Conservation (phyloP, 148 eudicot species). For the Camellia sinensis region DNA sequence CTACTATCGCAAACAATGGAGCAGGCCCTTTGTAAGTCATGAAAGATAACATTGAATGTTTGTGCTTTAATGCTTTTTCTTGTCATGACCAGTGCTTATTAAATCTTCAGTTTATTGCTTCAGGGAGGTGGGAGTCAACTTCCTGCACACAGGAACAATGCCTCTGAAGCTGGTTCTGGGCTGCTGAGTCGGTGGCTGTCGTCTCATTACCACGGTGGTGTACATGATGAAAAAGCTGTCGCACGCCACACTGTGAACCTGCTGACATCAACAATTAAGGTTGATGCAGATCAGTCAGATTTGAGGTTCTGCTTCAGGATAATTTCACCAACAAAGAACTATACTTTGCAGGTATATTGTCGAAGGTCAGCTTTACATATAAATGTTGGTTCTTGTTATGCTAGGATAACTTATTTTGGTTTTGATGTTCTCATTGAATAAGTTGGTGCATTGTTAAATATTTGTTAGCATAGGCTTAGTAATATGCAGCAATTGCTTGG, state of each 20-base stretch:
- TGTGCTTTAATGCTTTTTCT: neutral
- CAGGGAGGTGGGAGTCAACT: conserved; percentile 38
- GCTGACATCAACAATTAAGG: conserved; percentile 84
- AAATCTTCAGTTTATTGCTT: conserved; percentile 10
- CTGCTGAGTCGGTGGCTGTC: conserved; percentile 84
- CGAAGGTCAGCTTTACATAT: conserved; percentile 16
- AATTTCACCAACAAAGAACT: conserved; percentile 85
- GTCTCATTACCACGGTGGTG: conserved; percentile 69
- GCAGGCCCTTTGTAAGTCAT: conserved; percentile 66
- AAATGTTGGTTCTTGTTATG: neutral
- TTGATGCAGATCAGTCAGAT: conserved; percentile 86
- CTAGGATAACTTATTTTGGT: neutral
- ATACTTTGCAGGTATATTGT: conserved; percentile 78
- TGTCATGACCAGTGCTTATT: conserved; percentile 2
- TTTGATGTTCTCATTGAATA: conserved; percentile 8
- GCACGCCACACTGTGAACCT: conserved; percentile 93
- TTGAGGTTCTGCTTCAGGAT: conserved; percentile 92
- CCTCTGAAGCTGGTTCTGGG: conserved; percentile 72
- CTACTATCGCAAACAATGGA: conserved; percentile 89
- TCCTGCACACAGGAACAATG: conserved; percentile 28
- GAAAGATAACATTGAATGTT: neutral
- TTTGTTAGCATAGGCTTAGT: neutral
- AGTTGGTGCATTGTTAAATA: neutral
- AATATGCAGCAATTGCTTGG: conserved; percentile 18
- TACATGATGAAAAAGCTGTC: conserved; percentile 74